Conservation (phyloP, 768 basidiomycete genomes). For the Mycena vulgaris region DNA sequence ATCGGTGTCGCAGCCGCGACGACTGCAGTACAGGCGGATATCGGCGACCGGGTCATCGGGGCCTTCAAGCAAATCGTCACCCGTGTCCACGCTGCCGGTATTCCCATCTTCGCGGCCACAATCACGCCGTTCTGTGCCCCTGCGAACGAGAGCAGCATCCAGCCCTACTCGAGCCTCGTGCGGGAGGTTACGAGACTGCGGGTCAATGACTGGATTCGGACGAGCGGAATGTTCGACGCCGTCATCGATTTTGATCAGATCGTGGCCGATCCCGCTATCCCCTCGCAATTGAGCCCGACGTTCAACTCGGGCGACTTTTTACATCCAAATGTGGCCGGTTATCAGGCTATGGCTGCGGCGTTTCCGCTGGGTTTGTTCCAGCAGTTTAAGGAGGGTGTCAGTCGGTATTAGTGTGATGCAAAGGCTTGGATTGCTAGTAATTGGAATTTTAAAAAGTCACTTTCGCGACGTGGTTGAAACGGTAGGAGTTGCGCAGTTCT, state of each 20-base stretch:
- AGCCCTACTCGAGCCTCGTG: constrained; percentile 55
- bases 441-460: too few relatives aligned
- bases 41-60: constrained; percentile 59
- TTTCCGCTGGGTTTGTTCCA: constrained; percentile 59
- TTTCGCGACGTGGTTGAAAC: background rate
- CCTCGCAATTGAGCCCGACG: constrained; percentile 52
- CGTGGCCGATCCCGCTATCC: constrained; percentile 59
- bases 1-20: constrained; percentile 59
- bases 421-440: background rate
- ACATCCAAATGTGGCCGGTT: constrained; percentile 65
- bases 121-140: constrained; percentile 64
- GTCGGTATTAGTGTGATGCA: constrained; percentile 13
- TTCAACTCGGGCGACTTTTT: constrained; percentile 64
- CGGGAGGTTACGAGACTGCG: constrained; percentile 59
- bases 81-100: constrained; percentile 57
- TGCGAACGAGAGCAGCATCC: constrained; percentile 48
- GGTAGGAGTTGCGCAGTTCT: too few relatives aligned
- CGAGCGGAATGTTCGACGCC: constrained; percentile 59
- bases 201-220: constrained; percentile 61
- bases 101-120: constrained; percentile 65
- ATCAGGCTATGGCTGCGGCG: constrained; percentile 57
- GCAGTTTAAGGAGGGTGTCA: constrained; percentile 45
- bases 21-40: constrained; percentile 51
- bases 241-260: constrained; percentile 66
- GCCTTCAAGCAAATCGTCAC: constrained; percentile 63